Base-by-base conservation (phyloP, 2,329 filamentous ascomycete genomes). In the Parafenestella ontariensis region DNA sequence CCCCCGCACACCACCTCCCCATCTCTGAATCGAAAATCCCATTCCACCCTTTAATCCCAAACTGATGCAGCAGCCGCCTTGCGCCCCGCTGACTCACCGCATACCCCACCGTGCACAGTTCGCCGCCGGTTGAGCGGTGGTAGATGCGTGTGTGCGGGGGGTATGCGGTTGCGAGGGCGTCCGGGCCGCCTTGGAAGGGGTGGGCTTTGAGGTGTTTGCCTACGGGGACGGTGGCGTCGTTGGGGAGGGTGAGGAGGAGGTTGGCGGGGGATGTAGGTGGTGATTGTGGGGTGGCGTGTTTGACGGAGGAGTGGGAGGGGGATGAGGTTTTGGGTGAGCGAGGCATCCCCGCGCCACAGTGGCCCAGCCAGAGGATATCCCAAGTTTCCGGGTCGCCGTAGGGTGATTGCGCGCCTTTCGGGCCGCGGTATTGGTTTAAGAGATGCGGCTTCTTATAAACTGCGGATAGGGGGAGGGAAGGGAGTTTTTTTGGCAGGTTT, bases 361-460 rank as follows among this genome's bases (percentile, higher is more conserved):
- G 69, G 15, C 77, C 77, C 8, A 76, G 68, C 75, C 75, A 77
- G 24, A 79, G 67, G 31, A 78, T 60, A 50, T 79, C 76, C 76
- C 77, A 78, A 39, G 73, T 51, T 20, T 58, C 28, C 17, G 69
- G 66, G 50, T 76, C 73, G 1, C 66, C 69, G 40, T 72, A 72
- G 15, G 74, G 73, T n/a, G 66, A 74, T n/a, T 17, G 5, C 24
- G 36, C 21, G 11, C 24, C 41, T 29, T 5, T 10, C 5, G 13
- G 20, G 8, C 17, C 11, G 23, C 6, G 15, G 2, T 31, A 20
- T 31, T 31, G 24, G 23, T 23, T 28, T 3, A 10, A 11, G 17
- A 29, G 24, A 8, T 26, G 39, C 36, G 45, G n/a, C 1, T 20
- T 21, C 23, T 46, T 42, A 33, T 56, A 55, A 3, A 60, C 41